These are phyloP conservation scores for Gilbertella persicaria DNA, from an alignment of 371 early-diverging fungal genomes.

Conservation along the genomic window DNA sequence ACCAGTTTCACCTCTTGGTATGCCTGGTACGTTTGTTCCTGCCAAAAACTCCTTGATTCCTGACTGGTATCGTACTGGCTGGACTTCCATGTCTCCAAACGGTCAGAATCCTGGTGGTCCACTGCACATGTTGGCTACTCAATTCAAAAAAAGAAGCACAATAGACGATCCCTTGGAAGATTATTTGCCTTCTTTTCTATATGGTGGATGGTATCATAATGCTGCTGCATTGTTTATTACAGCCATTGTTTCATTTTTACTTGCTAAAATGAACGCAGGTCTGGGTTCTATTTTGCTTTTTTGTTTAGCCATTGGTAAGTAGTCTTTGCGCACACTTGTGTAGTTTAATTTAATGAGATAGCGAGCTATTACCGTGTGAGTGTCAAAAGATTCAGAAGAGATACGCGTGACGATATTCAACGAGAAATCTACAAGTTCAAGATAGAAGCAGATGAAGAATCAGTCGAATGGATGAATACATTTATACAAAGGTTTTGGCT, in stretches of 20 bases:
- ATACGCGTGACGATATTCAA: slow-evolving; percentile 72
- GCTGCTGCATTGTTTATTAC: slow-evolving; percentile 35
- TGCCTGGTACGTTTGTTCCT: slow-evolving; percentile 23
- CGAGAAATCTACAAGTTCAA: slow-evolving; percentile 58
- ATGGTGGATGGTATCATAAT: slow-evolving; percentile 38
- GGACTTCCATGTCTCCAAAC: slow-evolving; percentile 29
- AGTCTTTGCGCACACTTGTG: background rate
- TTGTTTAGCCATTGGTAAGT: slow-evolving; percentile 54
- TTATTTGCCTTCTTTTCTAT: slow-evolving; percentile 18
- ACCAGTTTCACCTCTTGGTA: slow-evolving; percentile 22
- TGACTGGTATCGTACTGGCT: slow-evolving; percentile 42
- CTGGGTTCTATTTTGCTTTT: slow-evolving; percentile 50
- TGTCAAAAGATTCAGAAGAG: slow-evolving; percentile 61
- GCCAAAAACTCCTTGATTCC: slow-evolving; percentile 25
- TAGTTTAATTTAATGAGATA: slow-evolving; percentile 15
- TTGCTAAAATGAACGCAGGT: slow-evolving; percentile 55
- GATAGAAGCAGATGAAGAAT: slow-evolving; percentile 71
- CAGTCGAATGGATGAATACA: slow-evolving; percentile 98
- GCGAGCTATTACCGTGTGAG: slow-evolving; percentile 74
- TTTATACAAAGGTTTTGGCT: slow-evolving; percentile 91
- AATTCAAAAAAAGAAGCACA: slow-evolving; percentile 3
- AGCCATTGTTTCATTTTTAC: slow-evolving; percentile 35
- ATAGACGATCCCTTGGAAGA: slow-evolving; percentile 26
- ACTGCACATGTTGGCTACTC: slow-evolving; percentile 26
- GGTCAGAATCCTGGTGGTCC: slow-evolving; percentile 36